Evolutionary conservation across 75 land plant species (phyloP), one percentile per base, ranked within the genome.

Genomic region (Pinus taeda): DNA sequence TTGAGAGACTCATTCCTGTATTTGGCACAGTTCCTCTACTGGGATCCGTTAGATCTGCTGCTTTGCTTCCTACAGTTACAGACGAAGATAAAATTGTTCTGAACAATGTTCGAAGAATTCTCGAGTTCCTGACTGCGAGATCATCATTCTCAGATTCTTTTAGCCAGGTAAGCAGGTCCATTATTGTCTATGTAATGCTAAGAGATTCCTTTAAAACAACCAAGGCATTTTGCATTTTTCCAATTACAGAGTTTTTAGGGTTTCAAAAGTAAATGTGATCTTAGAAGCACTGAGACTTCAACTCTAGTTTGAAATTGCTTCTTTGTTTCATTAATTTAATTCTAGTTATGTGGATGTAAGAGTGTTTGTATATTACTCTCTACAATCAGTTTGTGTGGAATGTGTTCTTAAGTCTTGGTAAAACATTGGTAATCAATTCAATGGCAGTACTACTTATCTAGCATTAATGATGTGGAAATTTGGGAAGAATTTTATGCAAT

Each of bases 51-150:
- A 86, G 76, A 73, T 87, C 96, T 33, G 75, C 81, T 26, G 81
- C 77, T 56, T 72, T 95, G 59, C 59, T 95, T 26, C 99, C 99
- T 24, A 87, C 93, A 1, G 63, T 97, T 57, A 91, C 96, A 39
- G 85, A 85, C 77, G 99, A 97, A 75, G 99, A 97, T 74, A 88
- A 79, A 77, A 66, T 93, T n/a, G 94, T 95, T 55, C 76, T 97
- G 56, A 93, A 90, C 82, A 97, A 97, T 80, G 89, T 90, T 20
- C 83, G 91, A 69, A 93, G 86, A 76, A 81, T 97, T 58, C 72
- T 86, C 53, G 86, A 84, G 63, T 97, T 97, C 76, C 84, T 97
- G 22, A 80, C 94, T 20, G 84, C 87, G 64, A 98, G 99, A 73
- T 90, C 83, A 66, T 83, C 90, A 71, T 65, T 84, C 57, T 78